phyloP scores from a whole-genome alignment of 371 early-diverging fungal species.

The Capillidium rhysosporum region DNA sequence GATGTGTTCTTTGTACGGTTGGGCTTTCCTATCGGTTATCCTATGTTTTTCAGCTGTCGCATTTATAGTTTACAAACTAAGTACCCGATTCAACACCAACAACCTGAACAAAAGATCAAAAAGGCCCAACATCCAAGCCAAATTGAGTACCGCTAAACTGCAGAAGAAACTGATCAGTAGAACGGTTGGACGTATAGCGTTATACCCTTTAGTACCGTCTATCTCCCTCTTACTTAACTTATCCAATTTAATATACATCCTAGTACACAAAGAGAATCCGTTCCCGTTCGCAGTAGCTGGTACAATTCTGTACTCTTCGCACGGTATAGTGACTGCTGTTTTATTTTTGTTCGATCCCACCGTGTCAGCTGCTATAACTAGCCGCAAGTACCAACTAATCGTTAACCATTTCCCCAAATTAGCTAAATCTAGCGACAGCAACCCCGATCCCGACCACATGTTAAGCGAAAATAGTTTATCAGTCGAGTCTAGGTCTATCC shows the following conservation, averaged over 20 bases:
- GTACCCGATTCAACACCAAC: too few relatives aligned
- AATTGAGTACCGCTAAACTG: background rate
- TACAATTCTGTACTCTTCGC: background rate
- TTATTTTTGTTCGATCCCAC: constrained; percentile 1
- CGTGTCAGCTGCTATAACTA: background rate
- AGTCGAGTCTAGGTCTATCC: too few relatives aligned
- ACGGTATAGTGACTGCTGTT: background rate
- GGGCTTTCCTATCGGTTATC: background rate
- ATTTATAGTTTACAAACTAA: background rate
- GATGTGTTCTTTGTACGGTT: background rate
- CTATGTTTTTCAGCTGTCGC: too few relatives aligned
- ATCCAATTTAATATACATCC: background rate
- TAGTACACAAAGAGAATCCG: background rate
- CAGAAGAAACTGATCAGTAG: background rate
- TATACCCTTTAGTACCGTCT: background rate
- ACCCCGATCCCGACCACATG: too few relatives aligned
- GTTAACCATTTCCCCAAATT: too few relatives aligned
- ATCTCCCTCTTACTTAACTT: background rate
- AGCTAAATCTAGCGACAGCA: too few relatives aligned
- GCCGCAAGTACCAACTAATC: too few relatives aligned
- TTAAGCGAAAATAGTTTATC: too few relatives aligned
- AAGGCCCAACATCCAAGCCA: too few relatives aligned
- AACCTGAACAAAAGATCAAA: too few relatives aligned
- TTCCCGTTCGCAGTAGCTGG: background rate
- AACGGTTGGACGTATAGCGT: background rate